Base-by-base conservation (phyloP, 176 grass and related monocot genomes). In the Calamus simplicifolius region DNA sequence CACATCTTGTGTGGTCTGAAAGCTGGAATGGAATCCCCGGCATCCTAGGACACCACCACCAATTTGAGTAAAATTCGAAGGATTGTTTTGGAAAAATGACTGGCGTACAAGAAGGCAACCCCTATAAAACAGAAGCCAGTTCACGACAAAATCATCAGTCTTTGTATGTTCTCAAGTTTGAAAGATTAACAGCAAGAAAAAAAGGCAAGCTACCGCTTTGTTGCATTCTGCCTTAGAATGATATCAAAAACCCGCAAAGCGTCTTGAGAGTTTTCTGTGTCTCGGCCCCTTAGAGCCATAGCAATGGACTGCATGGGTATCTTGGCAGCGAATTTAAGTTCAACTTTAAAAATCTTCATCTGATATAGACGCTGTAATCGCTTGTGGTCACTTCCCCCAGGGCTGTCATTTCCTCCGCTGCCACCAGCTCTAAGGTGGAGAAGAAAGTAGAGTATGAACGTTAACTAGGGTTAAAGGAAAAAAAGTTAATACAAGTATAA, bases 21-120 rank as follows among this genome's bases (percentile, higher is more conserved):
- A 96, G 62, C 83, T 96, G 2, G 91, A 84, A 57, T 90, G 91
- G 29, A 96, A 96, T 21, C 91, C 91, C 52, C 83, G 65, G n/a
- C 86, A 96, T 52, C 91, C 86, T 74, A 90, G 67, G 1, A 96
- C 83, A 25, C 86, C 91, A 14, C 91, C 91, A 49, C 86, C 83
- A 25, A 96, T 59, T 29, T 90, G 86, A 27, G 86, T 80, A 63
- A 84, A 90, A 48, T 77, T 90, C 3, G 54, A 64, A 3, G 91
- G 86, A 29, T 85, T 81, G 2, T 90, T 81, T 10, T 84, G 86
- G 43, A 96, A 96, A 75, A 90, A 96, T 0, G 86, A 96, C 13
- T 96, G 80, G 0, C 86, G 64, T 1, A 96, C 91, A 62, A 96
- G 68, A 3, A 96, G 74, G 58, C 91, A 96, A 38, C 91, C 91